Conservation (phyloP, 441 rosid genomes). For the Eutrema salsugineum region DNA sequence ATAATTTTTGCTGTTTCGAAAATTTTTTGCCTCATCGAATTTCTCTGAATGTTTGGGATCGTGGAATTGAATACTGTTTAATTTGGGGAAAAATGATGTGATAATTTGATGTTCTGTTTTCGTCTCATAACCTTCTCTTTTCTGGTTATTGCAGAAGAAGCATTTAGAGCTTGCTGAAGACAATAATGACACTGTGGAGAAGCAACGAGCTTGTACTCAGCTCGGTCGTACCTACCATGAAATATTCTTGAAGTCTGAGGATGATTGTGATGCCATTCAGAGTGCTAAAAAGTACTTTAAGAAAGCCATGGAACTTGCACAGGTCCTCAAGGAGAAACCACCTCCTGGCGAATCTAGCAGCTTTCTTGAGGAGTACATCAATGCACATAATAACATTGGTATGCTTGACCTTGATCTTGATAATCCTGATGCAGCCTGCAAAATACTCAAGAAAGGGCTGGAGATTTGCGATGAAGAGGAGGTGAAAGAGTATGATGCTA, state of each 20-base stretch:
- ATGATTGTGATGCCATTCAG: conserved; percentile 59
- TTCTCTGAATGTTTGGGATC: background rate
- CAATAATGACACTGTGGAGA: conserved; percentile 67
- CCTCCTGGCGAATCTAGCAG: conserved; percentile 49
- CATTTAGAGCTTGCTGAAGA: conserved; percentile 89
- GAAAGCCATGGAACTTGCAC: conserved; percentile 80
- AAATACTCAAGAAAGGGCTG: conserved; percentile 58
- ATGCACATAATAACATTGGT: conserved; percentile 91
- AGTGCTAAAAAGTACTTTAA: conserved; percentile 92
- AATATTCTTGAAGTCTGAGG: conserved; percentile 54
- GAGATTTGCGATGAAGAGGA: conserved; percentile 92
- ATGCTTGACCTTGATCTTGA: conserved; percentile 93
- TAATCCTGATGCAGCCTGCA: conserved; percentile 64
- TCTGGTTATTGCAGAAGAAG: conserved; percentile 52
- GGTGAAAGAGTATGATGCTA: conserved; percentile 67
- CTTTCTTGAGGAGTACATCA: conserved; percentile 83
- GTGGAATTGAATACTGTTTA: background rate
- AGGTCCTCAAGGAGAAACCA: conserved; percentile 62
- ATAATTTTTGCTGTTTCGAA: background rate
- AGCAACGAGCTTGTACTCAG: conserved; percentile 94
- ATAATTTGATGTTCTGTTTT: background rate
- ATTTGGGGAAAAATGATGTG: background rate
- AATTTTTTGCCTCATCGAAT: background rate
- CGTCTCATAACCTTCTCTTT: background rate
- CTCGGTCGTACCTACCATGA: conserved; percentile 96